These are phyloP conservation scores for Xylaria bambusicola DNA, from an alignment of 495 filamentous ascomycete genomes.

Conservation along the genomic window DNA sequence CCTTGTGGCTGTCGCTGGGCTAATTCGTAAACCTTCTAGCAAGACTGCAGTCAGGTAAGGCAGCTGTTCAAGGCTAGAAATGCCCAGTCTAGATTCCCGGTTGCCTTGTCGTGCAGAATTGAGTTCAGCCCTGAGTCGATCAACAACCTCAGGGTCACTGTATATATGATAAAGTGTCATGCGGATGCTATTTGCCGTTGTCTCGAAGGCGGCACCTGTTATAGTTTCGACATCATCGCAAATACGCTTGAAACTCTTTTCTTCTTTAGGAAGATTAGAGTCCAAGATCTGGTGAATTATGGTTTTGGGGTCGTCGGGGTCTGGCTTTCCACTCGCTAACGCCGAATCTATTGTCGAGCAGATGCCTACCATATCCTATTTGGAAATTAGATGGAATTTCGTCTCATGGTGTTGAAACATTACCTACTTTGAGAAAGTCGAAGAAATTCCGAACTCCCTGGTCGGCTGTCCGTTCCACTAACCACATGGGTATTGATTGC, in stretches of 20 bases:
- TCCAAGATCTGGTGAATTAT: constrained; percentile 30
- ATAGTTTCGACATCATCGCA: constrained; percentile 26
- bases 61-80: constrained; percentile 32
- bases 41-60: constrained; percentile 39
- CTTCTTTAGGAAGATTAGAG: constrained; percentile 26
- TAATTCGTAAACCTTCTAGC: constrained; percentile 35
- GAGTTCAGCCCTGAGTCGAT: too few relatives aligned
- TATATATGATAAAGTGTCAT: constrained; percentile 31
- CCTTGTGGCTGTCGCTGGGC: constrained; percentile 34
- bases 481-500: constrained; percentile 22
- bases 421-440: constrained; percentile 18
- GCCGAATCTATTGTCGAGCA: too few relatives aligned
- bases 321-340: too few relatives aligned
- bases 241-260: constrained; percentile 31
- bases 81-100: too few relatives aligned
- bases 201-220: constrained; percentile 32
- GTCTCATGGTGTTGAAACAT: too few relatives aligned
- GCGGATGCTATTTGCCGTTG: constrained; percentile 27
- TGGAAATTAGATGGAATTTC: too few relatives aligned
- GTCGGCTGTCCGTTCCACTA: constrained; percentile 26
- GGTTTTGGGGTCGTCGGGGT: too few relatives aligned
- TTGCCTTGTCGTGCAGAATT: too few relatives aligned
- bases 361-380: too few relatives aligned
- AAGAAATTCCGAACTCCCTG: too few relatives aligned
- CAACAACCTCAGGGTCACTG: background rate